phyloP scores from a whole-genome alignment of 2,329 filamentous ascomycete species.

The Leptographium lundbergii region DNA sequence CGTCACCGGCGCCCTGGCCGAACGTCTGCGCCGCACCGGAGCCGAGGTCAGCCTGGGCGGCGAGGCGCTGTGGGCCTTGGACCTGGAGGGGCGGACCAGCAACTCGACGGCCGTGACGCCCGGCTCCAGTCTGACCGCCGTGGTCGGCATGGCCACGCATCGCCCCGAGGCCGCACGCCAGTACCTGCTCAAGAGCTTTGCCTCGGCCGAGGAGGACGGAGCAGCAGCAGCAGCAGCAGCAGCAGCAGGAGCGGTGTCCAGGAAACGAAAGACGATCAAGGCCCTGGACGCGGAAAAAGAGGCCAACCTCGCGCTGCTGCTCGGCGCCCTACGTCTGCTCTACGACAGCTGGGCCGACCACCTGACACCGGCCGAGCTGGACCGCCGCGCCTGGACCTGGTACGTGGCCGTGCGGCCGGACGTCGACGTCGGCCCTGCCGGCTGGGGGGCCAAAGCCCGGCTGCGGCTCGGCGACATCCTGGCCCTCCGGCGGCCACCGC shows the following conservation, averaged over 20 bases:
- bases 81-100: slow-evolving; percentile 28
- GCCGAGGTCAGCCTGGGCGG: slow-evolving; percentile 27
- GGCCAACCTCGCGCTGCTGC: slow-evolving; percentile 53
- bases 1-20: slow-evolving; percentile 40
- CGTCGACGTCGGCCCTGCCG: slow-evolving; percentile 58
- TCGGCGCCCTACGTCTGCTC: slow-evolving; percentile 59
- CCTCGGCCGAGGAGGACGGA: slow-evolving; percentile 20
- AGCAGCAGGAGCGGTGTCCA: background rate
- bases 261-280: slow-evolving; percentile 40
- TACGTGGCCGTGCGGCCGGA: slow-evolving; percentile 66
- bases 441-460: slow-evolving; percentile 72
- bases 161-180: slow-evolving; percentile 55
- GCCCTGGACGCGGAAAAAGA: slow-evolving; percentile 48
- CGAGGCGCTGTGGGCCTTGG: slow-evolving; percentile 49
- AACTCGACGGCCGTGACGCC: slow-evolving; percentile 11
- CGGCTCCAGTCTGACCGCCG: slow-evolving; percentile 18
- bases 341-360: slow-evolving; percentile 62
- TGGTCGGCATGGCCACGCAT: slow-evolving; percentile 56
- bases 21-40: slow-evolving; percentile 31
- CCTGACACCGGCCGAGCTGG: slow-evolving; percentile 52
- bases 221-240: background rate
- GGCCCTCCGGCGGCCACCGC: slow-evolving; percentile 31
- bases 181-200: slow-evolving; percentile 49
- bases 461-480: slow-evolving; percentile 57
- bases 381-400: slow-evolving; percentile 69